Percentiles rank a stretch among this genome's conserved stretches.
phyloP scores from a whole-genome alignment of 2,329 filamentous ascomycete species.

The Tolypocladium inflatum region DNA sequence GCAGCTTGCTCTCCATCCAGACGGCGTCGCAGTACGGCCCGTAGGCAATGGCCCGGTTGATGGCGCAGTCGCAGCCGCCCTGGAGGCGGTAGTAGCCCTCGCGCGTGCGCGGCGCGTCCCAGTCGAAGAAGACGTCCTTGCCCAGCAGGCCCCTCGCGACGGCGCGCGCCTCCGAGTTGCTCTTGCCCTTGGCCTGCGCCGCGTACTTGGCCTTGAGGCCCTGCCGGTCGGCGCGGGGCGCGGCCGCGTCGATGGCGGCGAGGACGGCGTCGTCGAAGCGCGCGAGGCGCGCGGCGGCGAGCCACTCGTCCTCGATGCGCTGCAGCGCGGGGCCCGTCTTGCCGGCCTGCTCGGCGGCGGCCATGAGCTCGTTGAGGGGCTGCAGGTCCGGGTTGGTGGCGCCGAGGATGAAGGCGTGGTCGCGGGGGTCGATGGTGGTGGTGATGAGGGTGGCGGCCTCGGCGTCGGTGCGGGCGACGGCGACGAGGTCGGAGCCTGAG shows the following conservation, averaged over 20 bases:
- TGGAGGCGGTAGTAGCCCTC: constrained; percentile 93
- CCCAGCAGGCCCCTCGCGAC: constrained; percentile 72
- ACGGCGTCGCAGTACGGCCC: constrained; percentile 92
- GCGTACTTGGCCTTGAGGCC: constrained; percentile 58
- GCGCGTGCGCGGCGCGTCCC: constrained; percentile 85
- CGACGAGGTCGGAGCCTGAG: constrained; percentile 70
- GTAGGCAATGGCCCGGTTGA: constrained; percentile 86
- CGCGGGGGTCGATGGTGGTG: constrained; percentile 88
- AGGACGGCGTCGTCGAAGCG: constrained; percentile 86
- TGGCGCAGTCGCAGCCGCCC: constrained; percentile 82
- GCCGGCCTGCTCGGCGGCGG: constrained; percentile 70
- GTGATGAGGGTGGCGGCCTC: constrained; percentile 97
- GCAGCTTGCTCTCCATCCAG: constrained; percentile 99
- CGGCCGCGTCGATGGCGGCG: constrained; percentile 61
- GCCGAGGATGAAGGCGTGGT: constrained; percentile 89
- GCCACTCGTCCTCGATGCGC: constrained; percentile 87
- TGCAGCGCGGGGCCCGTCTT: constrained; percentile 76
- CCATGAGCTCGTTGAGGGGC: constrained; percentile 85
- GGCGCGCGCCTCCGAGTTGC: constrained; percentile 70
- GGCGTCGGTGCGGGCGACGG: constrained; percentile 90
- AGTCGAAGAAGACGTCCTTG: constrained; percentile 81
- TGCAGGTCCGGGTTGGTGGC: constrained; percentile 76
- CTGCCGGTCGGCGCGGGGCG: constrained; percentile 52
- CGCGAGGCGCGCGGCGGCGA: constrained; percentile 66
- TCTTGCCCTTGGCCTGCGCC: constrained; percentile 66